These are phyloP conservation scores for Umbellularia californica DNA, from an alignment of 164 flowering plant species.

Conservation along the genomic window DNA sequence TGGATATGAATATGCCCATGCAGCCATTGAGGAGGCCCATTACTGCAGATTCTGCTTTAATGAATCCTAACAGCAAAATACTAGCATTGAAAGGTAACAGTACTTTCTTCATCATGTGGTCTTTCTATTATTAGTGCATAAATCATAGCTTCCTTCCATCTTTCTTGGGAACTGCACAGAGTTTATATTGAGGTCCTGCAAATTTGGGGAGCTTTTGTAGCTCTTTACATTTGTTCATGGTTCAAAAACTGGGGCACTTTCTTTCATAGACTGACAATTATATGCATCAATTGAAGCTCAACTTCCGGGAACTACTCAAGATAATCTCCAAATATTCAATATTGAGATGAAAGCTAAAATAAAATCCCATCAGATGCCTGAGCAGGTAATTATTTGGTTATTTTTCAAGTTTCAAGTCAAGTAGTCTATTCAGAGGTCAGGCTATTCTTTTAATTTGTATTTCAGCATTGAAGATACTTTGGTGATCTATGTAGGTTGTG, in stretches of 20 bases:
- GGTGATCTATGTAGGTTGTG: slow-evolving; percentile 49
- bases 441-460: background rate
- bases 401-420: background rate
- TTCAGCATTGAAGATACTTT: background rate
- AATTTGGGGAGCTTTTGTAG: background rate
- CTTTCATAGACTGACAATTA: background rate
- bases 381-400: slow-evolving; percentile 52
- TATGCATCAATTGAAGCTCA: slow-evolving; percentile 54
- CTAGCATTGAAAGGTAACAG: slow-evolving; percentile 87
- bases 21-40: slow-evolving; percentile 98
- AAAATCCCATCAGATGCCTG: slow-evolving; percentile 98
- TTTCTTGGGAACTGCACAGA: background rate
- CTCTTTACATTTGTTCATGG: background rate
- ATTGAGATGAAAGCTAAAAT: slow-evolving; percentile 90
- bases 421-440: background rate
- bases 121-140: background rate
- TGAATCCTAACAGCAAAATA: slow-evolving; percentile 92
- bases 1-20: slow-evolving; percentile 97
- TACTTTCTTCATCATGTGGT: background rate
- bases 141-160: background rate
- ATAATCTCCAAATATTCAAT: slow-evolving; percentile 94
- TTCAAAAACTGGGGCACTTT: background rate
- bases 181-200: background rate
- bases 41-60: slow-evolving; percentile 96
- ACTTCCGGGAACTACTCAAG: slow-evolving; percentile 94